Evolutionary conservation across 1,284 basidiomycete genomes (phyloP).

Genomic region (Boletus sp.): DNA sequence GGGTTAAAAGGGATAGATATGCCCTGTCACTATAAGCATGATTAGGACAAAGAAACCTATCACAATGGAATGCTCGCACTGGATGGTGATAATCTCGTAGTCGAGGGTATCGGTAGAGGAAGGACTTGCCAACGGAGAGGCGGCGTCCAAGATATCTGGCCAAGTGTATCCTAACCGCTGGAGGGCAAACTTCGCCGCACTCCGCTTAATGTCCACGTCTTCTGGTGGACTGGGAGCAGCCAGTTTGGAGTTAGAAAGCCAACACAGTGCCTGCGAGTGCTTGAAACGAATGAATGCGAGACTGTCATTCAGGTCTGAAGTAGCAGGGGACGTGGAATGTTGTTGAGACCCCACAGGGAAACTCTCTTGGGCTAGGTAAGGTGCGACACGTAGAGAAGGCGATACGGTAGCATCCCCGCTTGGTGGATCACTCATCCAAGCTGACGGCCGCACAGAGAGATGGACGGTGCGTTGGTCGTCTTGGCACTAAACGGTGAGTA

Average conservation of each 20-base stretch:
- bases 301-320: conserved; percentile 9
- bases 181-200: conserved; percentile 29
- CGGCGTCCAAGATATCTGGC: conserved; percentile 62
- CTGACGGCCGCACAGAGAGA: conserved; percentile 71
- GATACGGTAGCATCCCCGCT: conserved; percentile 16
- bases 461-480: conserved; percentile 64
- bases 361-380: not conserved
- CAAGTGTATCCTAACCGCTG: conserved; percentile 55
- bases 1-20: conserved; percentile 55
- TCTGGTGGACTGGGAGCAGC: conserved; percentile 6
- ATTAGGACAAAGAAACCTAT: conserved; percentile 7
- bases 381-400: not conserved
- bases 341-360: conserved; percentile 2
- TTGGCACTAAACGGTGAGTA: conserved; percentile 42
- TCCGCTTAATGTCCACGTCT: conserved; percentile 9
- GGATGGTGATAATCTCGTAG: conserved; percentile 56
- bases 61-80: conserved; percentile 40
- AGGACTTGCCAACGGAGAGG: conserved; percentile 27
- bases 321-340: not conserved
- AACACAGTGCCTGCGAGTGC: conserved; percentile 49
- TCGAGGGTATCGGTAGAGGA: conserved; percentile 46
- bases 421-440: conserved; percentile 61
- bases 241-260: conserved; percentile 34
- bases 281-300: conserved; percentile 44
- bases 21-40: conserved; percentile 47